Percentiles rank a stretch among this genome's conserved stretches.
Conservation (phyloP, 768 basidiomycete species). For the Tulasnella sp. region DNA sequence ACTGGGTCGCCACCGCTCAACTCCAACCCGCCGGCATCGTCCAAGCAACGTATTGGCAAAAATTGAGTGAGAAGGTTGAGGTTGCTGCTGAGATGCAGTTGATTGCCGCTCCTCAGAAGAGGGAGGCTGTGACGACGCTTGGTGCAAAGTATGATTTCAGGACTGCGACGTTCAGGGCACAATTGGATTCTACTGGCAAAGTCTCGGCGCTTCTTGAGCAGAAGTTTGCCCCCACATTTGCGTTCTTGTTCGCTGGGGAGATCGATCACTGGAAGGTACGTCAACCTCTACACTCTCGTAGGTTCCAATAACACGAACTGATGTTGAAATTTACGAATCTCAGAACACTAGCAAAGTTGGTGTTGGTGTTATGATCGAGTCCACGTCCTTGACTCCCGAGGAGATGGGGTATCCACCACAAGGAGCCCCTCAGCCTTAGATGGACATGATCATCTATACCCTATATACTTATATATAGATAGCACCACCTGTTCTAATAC, state of each 20-base stretch:
- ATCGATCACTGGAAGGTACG: conserved; percentile 96
- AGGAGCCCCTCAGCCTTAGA: not conserved
- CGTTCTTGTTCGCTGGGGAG: conserved; percentile 90
- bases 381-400: conserved; percentile 26
- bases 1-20: conserved; percentile 91
- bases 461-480: not conserved
- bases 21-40: conserved; percentile 71
- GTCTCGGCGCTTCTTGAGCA: conserved; percentile 92
- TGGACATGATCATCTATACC: conserved; percentile 11
- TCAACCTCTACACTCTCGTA: not conserved
- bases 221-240: conserved; percentile 88
- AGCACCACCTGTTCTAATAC: not conserved
- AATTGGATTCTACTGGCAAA: conserved; percentile 90
- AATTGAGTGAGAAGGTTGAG: conserved; percentile 88
- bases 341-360: conserved; percentile 76
- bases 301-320: not conserved
- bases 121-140: conserved; percentile 86
- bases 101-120: conserved; percentile 61
- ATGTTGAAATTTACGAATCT: not conserved
- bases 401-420: conserved; percentile 22
- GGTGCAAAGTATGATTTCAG: conserved; percentile 97
- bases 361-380: conserved; percentile 95
- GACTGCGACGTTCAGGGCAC: conserved; percentile 86
- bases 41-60: conserved; percentile 94
- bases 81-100: conserved; percentile 91